Evolutionary conservation across 2,329 filamentous ascomycete species (phyloP).

Genomic region (Dactylellina sp.): DNA sequence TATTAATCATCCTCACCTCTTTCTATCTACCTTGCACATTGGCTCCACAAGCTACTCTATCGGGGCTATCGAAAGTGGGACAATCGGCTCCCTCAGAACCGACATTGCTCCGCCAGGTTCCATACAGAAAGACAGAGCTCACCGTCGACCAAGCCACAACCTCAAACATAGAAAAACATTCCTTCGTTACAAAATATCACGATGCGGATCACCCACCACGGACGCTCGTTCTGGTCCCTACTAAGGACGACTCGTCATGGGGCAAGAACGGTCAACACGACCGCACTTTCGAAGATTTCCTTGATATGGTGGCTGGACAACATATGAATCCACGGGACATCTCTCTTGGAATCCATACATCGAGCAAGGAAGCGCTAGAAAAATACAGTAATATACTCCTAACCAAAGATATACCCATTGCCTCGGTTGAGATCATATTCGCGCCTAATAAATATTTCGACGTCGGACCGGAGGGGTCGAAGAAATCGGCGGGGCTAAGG

Average conservation of each 20-base stretch:
- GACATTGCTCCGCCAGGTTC: neutral
- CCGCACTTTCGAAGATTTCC: conserved; percentile 24
- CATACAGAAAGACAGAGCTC: conserved; percentile 7
- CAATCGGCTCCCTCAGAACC: neutral
- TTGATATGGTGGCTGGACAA: conserved; percentile 25
- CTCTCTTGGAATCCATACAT: conserved; percentile 22
- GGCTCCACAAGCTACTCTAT: conserved; percentile 1
- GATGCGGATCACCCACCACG: conserved; percentile 11
- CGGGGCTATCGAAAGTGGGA: neutral
- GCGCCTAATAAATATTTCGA: conserved; percentile 17
- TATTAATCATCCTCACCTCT: conserved; percentile 10
- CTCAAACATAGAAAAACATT: conserved; percentile 13
- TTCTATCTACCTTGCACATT: conserved; percentile 8
- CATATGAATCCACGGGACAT: conserved; percentile 12
- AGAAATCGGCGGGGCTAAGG: neutral
- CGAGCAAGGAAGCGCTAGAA: conserved; percentile 1
- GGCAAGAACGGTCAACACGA: conserved; percentile 12
- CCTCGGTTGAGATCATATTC: conserved; percentile 29
- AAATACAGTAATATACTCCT: conserved; percentile 14
- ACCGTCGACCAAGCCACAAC: conserved; percentile 9
- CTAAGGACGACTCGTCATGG: conserved; percentile 28
- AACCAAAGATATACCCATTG: conserved; percentile 21
- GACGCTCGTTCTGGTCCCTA: conserved; percentile 16
- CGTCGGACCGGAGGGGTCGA: conserved; percentile 4
- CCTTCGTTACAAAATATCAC: conserved; percentile 28